A percentile compares a stretch with the other conserved stretches of the same genome.
Evolutionary conservation across 2,329 filamentous ascomycete genomes (phyloP).

Genomic region (Exophiala sp.): DNA sequence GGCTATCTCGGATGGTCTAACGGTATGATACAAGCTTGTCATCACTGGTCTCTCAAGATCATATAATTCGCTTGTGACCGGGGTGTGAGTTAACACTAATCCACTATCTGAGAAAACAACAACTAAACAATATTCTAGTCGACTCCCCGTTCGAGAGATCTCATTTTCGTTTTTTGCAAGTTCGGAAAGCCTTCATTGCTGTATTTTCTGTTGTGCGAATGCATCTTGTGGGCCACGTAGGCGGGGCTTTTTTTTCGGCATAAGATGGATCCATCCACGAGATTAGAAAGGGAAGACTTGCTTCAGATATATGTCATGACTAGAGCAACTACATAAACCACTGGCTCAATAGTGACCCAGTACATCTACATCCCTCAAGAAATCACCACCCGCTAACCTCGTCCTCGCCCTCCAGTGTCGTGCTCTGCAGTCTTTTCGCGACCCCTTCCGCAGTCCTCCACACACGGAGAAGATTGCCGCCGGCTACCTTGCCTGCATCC

Average conservation of each 20-base stretch:
- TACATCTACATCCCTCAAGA: neutral
- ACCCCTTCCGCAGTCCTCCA: constrained; percentile 76
- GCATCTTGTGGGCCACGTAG: no score
- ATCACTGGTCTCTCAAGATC: neutral
- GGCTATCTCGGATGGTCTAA: constrained; percentile 14
- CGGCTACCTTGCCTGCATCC: constrained; percentile 71
- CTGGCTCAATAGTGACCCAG: neutral
- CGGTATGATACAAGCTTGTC: constrained; percentile 20
- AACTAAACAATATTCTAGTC: neutral
- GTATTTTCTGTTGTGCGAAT: no score
- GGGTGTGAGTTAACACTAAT: constrained; percentile 3
- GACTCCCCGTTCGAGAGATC: constrained; percentile 14
- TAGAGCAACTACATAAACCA: no score
- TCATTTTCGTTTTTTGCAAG: neutral
- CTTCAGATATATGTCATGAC: no score
- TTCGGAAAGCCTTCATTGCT: neutral
- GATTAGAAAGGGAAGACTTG: no score
- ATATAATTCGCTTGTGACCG: constrained; percentile 6
- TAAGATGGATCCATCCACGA: no score
- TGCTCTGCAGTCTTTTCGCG: constrained; percentile 61
- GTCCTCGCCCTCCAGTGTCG: constrained; percentile 49
- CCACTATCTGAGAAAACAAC: neutral
- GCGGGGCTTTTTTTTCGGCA: no score
- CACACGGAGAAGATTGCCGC: constrained; percentile 77
- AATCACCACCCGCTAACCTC: constrained; percentile 26